Percentiles rank a stretch among this genome's conserved stretches.
Conservation (phyloP, 108 stramenopile genomes). For the Aurantiochytrium sp. region DNA sequence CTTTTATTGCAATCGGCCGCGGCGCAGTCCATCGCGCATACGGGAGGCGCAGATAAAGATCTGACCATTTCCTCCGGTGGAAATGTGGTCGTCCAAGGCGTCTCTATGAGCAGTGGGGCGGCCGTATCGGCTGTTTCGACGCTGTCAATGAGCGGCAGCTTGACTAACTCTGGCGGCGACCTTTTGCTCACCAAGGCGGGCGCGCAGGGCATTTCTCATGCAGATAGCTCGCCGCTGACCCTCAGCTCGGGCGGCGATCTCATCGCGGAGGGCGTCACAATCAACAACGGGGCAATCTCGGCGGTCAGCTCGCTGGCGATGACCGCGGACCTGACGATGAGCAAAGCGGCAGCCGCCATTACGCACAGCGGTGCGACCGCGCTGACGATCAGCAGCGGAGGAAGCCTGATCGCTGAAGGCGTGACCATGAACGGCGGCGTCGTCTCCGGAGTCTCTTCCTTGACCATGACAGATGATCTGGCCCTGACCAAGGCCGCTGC, state of each 20-base stretch:
- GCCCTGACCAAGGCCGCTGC: neutral
- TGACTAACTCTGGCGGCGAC: neutral
- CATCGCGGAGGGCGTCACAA: neutral
- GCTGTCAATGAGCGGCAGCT: neutral
- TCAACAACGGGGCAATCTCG: neutral
- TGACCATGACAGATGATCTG: neutral
- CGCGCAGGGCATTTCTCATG: neutral
- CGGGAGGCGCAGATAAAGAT: neutral
- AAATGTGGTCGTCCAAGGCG: neutral
- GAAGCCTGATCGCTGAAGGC: neutral
- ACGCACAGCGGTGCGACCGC: neutral
- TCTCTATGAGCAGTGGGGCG: neutral
- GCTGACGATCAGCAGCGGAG: neutral
- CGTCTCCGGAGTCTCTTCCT: neutral
- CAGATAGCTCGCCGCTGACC: neutral
- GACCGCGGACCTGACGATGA: neutral
- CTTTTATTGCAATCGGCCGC: neutral
- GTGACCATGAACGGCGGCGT: neutral
- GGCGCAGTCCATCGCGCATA: neutral
- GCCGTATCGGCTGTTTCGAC: neutral
- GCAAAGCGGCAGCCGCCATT: neutral
- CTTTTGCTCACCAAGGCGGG: neutral
- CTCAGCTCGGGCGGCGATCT: neutral
- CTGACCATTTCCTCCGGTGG: neutral
- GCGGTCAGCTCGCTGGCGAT: neutral